Evolutionary conservation across 176 grass and related monocot species (phyloP).

Genomic region (Chloris gayana): DNA sequence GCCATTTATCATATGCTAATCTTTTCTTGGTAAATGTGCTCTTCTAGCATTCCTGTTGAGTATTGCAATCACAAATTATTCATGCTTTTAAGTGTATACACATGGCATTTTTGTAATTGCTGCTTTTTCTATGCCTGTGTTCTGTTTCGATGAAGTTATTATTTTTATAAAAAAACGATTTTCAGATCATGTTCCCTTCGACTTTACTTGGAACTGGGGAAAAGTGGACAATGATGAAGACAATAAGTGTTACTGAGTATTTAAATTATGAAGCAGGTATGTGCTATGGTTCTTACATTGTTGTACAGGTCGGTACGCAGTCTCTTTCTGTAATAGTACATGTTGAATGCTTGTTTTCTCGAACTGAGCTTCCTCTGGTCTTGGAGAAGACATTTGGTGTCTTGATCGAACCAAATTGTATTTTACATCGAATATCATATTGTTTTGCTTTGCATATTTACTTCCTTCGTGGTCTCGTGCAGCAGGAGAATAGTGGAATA

Average conservation of each 20-base stretch:
- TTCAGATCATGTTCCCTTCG: conserved; percentile 98
- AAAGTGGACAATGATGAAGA: conserved; percentile 99
- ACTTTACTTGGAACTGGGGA: conserved; percentile 91
- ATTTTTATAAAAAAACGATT: conserved; percentile 44
- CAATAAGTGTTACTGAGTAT: conserved; percentile 97
- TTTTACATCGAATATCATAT: conserved; percentile 22
- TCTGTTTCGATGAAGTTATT: not conserved
- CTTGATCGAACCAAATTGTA: not conserved
- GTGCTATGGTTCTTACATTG: conserved; percentile 2
- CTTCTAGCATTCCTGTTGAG: not conserved
- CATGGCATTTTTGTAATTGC: not conserved
- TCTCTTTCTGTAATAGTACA: conserved; percentile 5
- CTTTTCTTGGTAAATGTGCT: conserved; percentile 25
- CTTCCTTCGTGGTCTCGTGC: conserved; percentile 31
- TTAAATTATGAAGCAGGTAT: conserved; percentile 97
- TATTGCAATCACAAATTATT: not conserved
- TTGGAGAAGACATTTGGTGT: conserved; percentile 3
- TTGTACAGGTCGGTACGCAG: not conserved
- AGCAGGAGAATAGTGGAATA: conserved; percentile 19
- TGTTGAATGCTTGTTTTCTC: conserved; percentile 19
- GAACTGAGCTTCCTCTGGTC: not conserved
- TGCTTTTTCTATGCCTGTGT: not conserved
- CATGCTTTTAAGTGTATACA: not conserved
- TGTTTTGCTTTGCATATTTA: not conserved
- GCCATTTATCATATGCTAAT: not conserved